Base-by-base conservation (phyloP, 768 basidiomycete species). In the Phaffia tasmanica region DNA sequence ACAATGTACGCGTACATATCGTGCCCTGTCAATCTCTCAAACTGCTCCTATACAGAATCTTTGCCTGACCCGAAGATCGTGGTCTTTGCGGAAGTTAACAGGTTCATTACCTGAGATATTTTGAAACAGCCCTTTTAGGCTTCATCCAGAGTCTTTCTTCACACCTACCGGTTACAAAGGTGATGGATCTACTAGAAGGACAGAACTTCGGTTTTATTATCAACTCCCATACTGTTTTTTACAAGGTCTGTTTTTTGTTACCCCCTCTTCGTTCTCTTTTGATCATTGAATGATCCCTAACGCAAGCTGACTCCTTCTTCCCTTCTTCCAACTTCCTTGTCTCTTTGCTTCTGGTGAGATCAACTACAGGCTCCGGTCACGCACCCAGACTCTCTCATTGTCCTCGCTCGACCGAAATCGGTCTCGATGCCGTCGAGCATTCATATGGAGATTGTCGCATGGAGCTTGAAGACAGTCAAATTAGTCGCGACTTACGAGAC, bases 401-500 rank as follows among this genome's bases (percentile, higher is more conserved):
- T 57, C 56, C 19, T 57, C 7, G 35, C 35, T 42, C 4, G n/a
- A 57, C 19, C 56, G 14, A 57, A 23, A 23, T 29, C 47, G 11
- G n/a, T 62, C 27, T 62, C 47, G 3, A 53, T 60, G 18, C 66
- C 66, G 15, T 67, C 66, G 11, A 57, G 55, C 30, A 62, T 67
- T 50, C 57, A 47, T 21, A 42, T 67, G 30, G 23, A 42, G 35
- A 49, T 61, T 42, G 63, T 48, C 6, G 63, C 63, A 3, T 64
- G 63, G 63, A 30, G 25, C 1, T 48, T 63, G n/a, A 67, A 67
- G 48, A 67, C 60, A 15, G 66, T 56, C 25, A 53, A 54, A 18
- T 42, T 67, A 0, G 66, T 61, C 0, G 51, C 66, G 11, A 67
- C 66, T 18, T 67, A 60, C 61, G 61, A 67, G 30, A 67, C 66